Base-by-base conservation (phyloP, 2,329 filamentous ascomycete genomes). In the Arthrobotrys iridis region DNA sequence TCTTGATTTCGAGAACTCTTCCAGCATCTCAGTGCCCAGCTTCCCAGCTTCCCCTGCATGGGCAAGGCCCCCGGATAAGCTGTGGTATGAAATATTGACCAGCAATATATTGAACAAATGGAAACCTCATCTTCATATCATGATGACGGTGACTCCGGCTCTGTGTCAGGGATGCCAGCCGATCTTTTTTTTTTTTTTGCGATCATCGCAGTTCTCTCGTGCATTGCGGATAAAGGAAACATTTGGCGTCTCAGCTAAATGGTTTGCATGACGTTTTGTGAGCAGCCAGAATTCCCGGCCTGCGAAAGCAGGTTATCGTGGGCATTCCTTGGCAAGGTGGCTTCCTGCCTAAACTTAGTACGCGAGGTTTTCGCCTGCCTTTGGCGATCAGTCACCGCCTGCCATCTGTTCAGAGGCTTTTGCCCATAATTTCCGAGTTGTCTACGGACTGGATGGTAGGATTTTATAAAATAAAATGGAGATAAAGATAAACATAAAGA, bases 331-430 rank as follows among this genome's bases (percentile, higher is more conserved):
- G 60, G 60, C 43, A 50, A 43, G n/a, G 37, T 55, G 37, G 48
- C 15, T 45, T 41, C 35, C 41, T 45, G 28, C 52, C 59, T 59
- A 65, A 73, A 73, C 59, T 65, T 65, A 59, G 68, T 37, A 71
- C 57, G 57, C 66, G 57, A 63, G 48, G 24, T 35, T 58, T 26
- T 63, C 15, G 37, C 43, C 30, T 40, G 13, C 40, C 45, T 62
- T 15, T 37, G 57, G 33, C 26, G 52, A 37, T 70, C 24, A 18
- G 20, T 24, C 40, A n/a, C 24, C n/a, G 60, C 30, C 33, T 46
- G 45, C 30, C 52, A 55, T 4, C 13, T 35, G 8, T 26, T 26
- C 22, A 55, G 7, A 35, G 30, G 15, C 8, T n/a, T 55, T 55
- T 13, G n/a, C 15, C 18, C 30, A 35, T 55, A 37, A 55, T 55